Conservation (phyloP, 768 basidiomycete species). For the Pulveroboletus sp. region DNA sequence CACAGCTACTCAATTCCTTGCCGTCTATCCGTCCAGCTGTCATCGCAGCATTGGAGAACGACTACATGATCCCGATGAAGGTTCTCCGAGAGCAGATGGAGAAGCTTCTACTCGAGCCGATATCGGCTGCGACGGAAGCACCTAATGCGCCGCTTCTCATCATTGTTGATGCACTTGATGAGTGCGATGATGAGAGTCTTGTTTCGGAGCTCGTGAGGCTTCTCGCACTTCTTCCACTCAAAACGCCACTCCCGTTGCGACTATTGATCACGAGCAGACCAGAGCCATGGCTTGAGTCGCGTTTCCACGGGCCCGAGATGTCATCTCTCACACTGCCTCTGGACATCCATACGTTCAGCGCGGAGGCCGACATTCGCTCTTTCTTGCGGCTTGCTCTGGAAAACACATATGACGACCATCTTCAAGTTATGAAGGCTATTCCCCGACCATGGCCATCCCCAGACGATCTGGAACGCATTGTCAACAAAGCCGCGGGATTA, state of each 20-base stretch:
- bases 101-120: constrained; percentile 23
- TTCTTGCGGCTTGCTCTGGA: constrained; percentile 21
- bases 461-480: constrained; percentile 16
- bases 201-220: constrained; percentile 26
- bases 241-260: constrained; percentile 17
- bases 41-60: constrained; percentile 20
- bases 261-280: constrained; percentile 26
- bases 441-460: constrained; percentile 25
- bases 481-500: constrained; percentile 21
- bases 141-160: constrained; percentile 16
- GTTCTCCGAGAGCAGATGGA: constrained; percentile 30
- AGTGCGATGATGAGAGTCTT: constrained; percentile 25
- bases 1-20: constrained; percentile 25
- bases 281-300: constrained; percentile 18
- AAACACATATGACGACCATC: constrained; percentile 16
- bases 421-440: constrained; percentile 14
- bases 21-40: constrained; percentile 23
- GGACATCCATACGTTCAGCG: constrained; percentile 22
- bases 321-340: constrained; percentile 9
- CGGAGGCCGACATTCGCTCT: constrained; percentile 22
- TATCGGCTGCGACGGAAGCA: constrained; percentile 9
- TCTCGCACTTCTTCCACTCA: constrained; percentile 14
- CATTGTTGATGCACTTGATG: constrained; percentile 23
- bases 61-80: constrained; percentile 26
- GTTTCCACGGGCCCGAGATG: constrained; percentile 16